Base-by-base conservation (phyloP, 148 eudicot species). In the Chenopodium formosanum region DNA sequence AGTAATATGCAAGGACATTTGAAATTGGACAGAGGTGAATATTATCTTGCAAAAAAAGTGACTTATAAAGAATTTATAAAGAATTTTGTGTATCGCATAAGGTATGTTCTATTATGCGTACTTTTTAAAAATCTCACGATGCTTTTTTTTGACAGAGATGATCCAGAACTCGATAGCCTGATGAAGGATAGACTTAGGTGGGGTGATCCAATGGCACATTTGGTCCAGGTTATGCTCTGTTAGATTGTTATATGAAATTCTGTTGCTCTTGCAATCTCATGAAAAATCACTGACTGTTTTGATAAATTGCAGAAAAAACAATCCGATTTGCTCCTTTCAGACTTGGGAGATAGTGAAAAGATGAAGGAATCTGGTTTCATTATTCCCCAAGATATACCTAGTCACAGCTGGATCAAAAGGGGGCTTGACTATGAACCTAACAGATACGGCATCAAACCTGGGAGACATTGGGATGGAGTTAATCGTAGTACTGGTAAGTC, bases 191-290 rank as follows among this genome's bases (percentile, higher is more conserved):
- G 92, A 84, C 71, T 91, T 6, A 86, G 99, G 85, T 96, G 97
- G 97, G 99, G 99, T 82, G 99, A 96, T 84, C 99, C 99, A n/a
- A 96, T 96, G 99, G 98, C 99, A 34, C 97, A 94, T 87, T 85
- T 96, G 83, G 98, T 91, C 74, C 92, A 96, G 97, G 99, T 90
- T 40, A 40, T 40, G 44, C 8, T 40, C 8, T 40, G 44, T 40
- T 40, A 40, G 44, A 40, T 46, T 50, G 3, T 32, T 50, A 17
- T 34, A 40, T 29, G 44, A 47, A 68, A n/a, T n/a, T n/a, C 29
- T 70, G 6, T 53, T 60, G 9, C 12, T 23, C 9, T 53, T 53
- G 56, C n/a, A 16, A 16, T 76, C 27, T 34, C 53, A 76, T 76
- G 44, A 22, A 14, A 70, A 29, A 67, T 67, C 27, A 20, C 1